phyloP scores from a whole-genome alignment of 257 asterid species.

The Fraxinus americana region DNA sequence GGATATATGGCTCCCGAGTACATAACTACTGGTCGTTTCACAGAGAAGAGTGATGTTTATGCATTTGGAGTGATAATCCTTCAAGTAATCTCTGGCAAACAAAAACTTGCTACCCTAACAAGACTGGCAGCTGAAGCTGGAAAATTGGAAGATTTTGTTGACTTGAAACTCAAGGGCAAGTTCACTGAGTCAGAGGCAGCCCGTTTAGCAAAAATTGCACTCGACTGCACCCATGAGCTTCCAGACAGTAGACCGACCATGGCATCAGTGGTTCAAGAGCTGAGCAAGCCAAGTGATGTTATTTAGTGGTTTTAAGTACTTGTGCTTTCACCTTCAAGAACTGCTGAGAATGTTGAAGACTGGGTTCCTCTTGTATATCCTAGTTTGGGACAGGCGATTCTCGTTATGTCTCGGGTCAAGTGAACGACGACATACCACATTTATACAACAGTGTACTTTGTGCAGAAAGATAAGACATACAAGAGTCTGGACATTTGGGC shows the following conservation, averaged over 20 bases:
- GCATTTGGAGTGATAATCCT: conserved; percentile 92
- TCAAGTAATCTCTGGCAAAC: conserved; percentile 77
- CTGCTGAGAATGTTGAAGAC: background rate
- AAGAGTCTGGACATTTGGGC: background rate
- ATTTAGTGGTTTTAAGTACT: background rate
- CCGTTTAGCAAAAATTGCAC: conserved; percentile 54
- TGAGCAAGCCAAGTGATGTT: conserved; percentile 24
- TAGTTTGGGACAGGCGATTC: background rate
- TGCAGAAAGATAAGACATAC: background rate
- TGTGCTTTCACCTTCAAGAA: background rate
- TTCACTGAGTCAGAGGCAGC: conserved; percentile 53
- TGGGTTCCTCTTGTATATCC: background rate
- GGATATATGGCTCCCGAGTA: conserved; percentile 99
- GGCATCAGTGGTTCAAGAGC: conserved; percentile 52
- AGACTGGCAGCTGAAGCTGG: conserved; percentile 74
- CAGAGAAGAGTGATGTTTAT: conserved; percentile 93
- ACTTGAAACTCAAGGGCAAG: conserved; percentile 53
- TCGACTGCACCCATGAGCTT: conserved; percentile 66
- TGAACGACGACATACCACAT: background rate
- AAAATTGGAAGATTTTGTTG: conserved; percentile 53
- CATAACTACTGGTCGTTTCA: conserved; percentile 87
- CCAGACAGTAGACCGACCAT: conserved; percentile 76
- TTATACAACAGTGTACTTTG: background rate
- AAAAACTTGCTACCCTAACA: conserved; percentile 45
- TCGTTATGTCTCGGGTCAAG: background rate